A percentile compares a stretch with the other conserved stretches of the same genome.
These are phyloP conservation scores for Hypomontagnella monticulosa DNA, from an alignment of 495 filamentous ascomycete genomes.

Conservation along the genomic window DNA sequence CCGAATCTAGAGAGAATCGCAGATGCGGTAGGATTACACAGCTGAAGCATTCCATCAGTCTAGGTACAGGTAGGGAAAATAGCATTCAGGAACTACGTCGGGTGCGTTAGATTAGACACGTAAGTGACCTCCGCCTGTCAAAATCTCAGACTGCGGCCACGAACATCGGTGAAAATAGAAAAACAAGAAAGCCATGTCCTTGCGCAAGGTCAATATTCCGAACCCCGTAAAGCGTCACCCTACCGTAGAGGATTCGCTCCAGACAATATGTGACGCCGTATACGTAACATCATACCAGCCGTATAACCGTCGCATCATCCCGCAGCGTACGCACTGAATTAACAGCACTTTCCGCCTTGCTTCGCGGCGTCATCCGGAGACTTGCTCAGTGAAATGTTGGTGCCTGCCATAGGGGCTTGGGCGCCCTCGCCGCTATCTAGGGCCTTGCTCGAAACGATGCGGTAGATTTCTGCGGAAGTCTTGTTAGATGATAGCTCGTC, in stretches of 20 bases:
- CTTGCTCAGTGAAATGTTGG: conserved; percentile 84
- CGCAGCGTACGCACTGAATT: conserved; percentile 49
- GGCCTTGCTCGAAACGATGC: conserved; percentile 97
- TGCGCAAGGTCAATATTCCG: conserved; percentile 45
- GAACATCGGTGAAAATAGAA: conserved; percentile 41
- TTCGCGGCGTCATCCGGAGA: conserved; percentile 75
- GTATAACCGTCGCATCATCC: conserved; percentile 50
- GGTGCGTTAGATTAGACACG: conserved; percentile 44
- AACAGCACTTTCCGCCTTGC: conserved; percentile 91
- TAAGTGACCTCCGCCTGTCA: conserved; percentile 38
- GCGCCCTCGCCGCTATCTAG: conserved; percentile 83
- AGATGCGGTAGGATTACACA: background rate
- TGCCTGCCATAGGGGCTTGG: conserved; percentile 77
- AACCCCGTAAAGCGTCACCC: conserved; percentile 49
- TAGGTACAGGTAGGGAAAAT: conserved; percentile 28
- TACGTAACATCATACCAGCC: conserved; percentile 54
- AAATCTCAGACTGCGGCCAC: conserved; percentile 41
- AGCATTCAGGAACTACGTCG: conserved; percentile 40
- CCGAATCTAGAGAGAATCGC: conserved; percentile 1
- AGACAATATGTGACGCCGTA: conserved; percentile 58
- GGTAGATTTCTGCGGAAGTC: conserved; percentile 86
- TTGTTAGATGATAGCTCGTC: conserved; percentile 24
- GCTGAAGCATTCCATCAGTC: background rate
- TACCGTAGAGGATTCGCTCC: conserved; percentile 38
- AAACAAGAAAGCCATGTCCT: conserved; percentile 47